Evolutionary conservation across 495 filamentous ascomycete genomes (phyloP), one percentile per base, ranked within the genome.

Genomic region (Penicillium malachiteum): DNA sequence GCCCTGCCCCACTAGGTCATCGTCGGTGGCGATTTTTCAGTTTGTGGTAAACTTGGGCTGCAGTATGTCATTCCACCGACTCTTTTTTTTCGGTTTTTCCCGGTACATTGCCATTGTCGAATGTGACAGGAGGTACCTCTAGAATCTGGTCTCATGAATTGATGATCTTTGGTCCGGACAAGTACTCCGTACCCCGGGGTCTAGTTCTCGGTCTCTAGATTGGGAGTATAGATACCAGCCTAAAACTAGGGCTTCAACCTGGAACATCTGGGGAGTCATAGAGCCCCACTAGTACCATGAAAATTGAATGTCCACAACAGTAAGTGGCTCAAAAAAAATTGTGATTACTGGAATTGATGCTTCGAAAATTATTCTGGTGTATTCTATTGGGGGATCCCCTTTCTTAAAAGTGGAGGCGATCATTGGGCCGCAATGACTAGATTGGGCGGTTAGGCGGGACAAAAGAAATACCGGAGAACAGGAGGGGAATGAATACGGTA

Each of bases 351-450:
- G 10, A 31, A 26, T 34, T 13, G 9, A 12, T 37, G 14, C n/a
- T 46, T n/a, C 43, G 43, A 30, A 21, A 47, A 47, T 43, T 0
- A 43, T 43, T 17, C 8, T 43, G 17, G 17, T 21, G 11, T 30
- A 13, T 11, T 44, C 7, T 44, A 13, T 13, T 3, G 39, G 39
- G 39, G 39, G 3, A 42, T 16, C 14, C 16, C 30, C 13, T 47
- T 31, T 17, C 18, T 43, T 32, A n/a, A 30, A 35, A 49, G 56
- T 54, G 60, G 63, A 56, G 60, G 63, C 51, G 60, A 58, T 52
- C 53, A 59, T 67, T 62, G 64, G 64, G 64, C 64, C 62, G 62
- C 64, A 67, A 50, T 49, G 48, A 39, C 48, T 46, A 65, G 39
- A 40, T 64, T 62, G 62, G 56, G 60, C 54, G 48, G 21, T 26